Base-by-base conservation (phyloP, 169 alveolate genomes). In the Eimeria sp. region DNA sequence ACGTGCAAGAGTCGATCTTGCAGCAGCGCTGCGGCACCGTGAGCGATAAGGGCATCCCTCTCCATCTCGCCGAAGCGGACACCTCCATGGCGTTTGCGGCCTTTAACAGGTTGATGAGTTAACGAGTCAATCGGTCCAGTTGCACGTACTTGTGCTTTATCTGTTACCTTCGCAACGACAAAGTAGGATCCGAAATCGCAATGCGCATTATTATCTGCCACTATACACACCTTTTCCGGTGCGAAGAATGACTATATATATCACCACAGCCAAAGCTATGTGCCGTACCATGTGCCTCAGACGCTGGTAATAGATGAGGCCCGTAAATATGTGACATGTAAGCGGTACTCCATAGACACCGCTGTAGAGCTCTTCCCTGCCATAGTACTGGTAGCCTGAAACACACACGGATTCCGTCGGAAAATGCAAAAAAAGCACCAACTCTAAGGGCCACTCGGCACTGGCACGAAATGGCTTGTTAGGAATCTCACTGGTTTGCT, bases 61-160 rank as follows among this genome's bases (percentile, higher is more conserved):
- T 99, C 99, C 99, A 99, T 99, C 98, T 99, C 99, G 49, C 99
- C 99, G 88, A 99, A 97, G 96, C 99, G 98, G 54, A 99, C 99
- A 70, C 99, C 99, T 51, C 99, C 99, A 89, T 99, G 99, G 96
- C 98, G 98, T 97, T 99, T 99, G 95, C 99, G 98, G 6, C 99
- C 99, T 97, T 99, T 99, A 43, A 99, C 99, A 45, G 99, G 99
- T 97, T 99, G 99, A 87, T 99, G 98, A 78, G 99, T 99, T 49
- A 99, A 97, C 27, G 99, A 98, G 97, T 99, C 99, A 76, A 99
- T 98, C 13, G 99, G 99, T 10, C 99, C 99, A 13, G 99, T 98
- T 2, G 99, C 98, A 70, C 99, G 98, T 61, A 95, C 99, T 95
- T 98, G 99, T 14, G 99, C 99, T 96, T 99, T 99, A 97, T 99